Conservation (phyloP, 2,329 filamentous ascomycete genomes). For the Tetracladium maxilliforme region DNA sequence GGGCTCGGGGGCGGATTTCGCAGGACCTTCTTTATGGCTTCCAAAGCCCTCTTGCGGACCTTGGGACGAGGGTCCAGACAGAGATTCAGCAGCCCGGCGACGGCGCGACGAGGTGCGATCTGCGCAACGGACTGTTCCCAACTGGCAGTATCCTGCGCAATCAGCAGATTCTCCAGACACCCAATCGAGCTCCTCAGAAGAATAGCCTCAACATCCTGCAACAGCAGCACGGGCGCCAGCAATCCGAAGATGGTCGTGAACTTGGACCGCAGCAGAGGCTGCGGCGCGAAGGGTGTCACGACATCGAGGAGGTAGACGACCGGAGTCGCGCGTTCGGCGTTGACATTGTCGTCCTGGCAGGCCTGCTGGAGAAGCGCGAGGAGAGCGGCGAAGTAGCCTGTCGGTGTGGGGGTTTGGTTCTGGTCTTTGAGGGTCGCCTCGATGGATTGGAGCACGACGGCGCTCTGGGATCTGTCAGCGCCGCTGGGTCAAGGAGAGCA, state of each 20-base stretch:
- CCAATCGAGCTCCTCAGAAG: conserved; percentile 80
- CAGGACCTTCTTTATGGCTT: conserved; percentile 72
- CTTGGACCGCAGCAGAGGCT: conserved; percentile 80
- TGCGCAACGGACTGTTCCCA: conserved; percentile 80
- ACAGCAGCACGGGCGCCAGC: conserved; percentile 69
- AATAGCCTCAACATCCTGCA: conserved; percentile 72
- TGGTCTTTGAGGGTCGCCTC: conserved; percentile 87
- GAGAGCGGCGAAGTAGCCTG: conserved; percentile 91
- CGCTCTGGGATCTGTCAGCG: conserved; percentile 38
- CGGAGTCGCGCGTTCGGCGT: conserved; percentile 70
- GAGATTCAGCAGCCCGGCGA: conserved; percentile 73
- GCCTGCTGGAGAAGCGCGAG: conserved; percentile 75
- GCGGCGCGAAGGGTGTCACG: conserved; percentile 71
- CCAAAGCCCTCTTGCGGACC: conserved; percentile 83
- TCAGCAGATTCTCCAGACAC: conserved; percentile 78
- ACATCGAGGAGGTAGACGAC: conserved; percentile 93
- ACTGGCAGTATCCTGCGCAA: conserved; percentile 74
- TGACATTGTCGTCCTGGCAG: conserved; percentile 46
- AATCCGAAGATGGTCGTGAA: conserved; percentile 86
- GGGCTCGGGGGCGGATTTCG: conserved; percentile 80
- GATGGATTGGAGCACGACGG: conserved; percentile 76
- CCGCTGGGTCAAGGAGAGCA: too few species aligned
- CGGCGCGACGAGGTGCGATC: conserved; percentile 73
- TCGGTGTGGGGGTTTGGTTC: conserved; percentile 68
- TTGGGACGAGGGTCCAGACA: conserved; percentile 83